A percentile compares a stretch with the other conserved stretches of the same genome.
Evolutionary conservation across 257 asterid species (phyloP).

Genomic region (Sherardia arvensis): DNA sequence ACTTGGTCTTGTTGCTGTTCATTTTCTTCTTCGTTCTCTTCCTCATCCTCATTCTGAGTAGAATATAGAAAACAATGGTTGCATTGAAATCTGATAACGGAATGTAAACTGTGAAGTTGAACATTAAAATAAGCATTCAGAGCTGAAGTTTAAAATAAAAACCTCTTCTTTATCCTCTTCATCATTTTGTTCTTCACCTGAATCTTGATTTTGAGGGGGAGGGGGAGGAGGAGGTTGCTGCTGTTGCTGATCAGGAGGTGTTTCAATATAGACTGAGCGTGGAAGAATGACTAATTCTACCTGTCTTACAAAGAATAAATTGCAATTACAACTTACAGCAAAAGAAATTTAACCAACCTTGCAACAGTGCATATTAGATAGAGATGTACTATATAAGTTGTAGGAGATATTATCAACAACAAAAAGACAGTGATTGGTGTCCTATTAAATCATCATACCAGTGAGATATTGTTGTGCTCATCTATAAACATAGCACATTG

Average conservation of each 20-base stretch:
- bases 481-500: neutral
- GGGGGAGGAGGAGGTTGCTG: slow-evolving; percentile 72
- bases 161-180: slow-evolving; percentile 57
- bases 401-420: neutral
- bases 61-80: slow-evolving; percentile 3
- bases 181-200: slow-evolving; percentile 64
- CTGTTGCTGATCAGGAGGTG: slow-evolving; percentile 56
- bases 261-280: slow-evolving; percentile 58
- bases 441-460: neutral
- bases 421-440: neutral
- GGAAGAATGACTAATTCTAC: slow-evolving; percentile 85
- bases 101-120: neutral
- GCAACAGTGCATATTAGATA: neutral
- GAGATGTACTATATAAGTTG: neutral
- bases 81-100: neutral
- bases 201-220: slow-evolving; percentile 74
- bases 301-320: slow-evolving; percentile 28
- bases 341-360: neutral
- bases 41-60: slow-evolving; percentile 61
- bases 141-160: slow-evolving; percentile 3
- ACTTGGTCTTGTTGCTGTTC: slow-evolving; percentile 86
- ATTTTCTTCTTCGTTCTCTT: slow-evolving; percentile 68
- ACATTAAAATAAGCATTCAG: neutral
- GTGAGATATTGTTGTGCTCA: neutral
- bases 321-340: neutral